Evolutionary conservation across 805 yeast species (phyloP).

Genomic region (Tanozyma kutaoensis): DNA sequence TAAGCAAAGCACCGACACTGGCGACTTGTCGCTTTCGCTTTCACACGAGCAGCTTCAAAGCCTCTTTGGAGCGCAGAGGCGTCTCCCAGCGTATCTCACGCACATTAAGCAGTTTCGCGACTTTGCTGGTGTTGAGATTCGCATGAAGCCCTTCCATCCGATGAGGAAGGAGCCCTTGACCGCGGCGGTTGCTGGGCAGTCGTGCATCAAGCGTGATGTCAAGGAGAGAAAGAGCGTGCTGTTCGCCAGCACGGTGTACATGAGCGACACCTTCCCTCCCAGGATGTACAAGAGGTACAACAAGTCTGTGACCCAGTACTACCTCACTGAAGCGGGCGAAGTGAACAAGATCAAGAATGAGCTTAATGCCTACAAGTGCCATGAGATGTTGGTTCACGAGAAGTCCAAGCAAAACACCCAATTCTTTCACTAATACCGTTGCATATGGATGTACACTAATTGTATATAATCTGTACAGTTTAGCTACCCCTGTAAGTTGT

Average conservation of each 20-base stretch:
- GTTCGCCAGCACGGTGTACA: conserved; percentile 33
- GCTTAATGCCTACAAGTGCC: conserved; percentile 48
- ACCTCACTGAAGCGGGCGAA: conserved; percentile 34
- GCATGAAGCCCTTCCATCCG: conserved; percentile 17
- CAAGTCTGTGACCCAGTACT: conserved; percentile 35
- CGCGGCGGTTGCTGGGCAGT: background rate
- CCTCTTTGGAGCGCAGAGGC: too few relatives aligned
- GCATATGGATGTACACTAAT: too few relatives aligned
- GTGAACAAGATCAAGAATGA: conserved; percentile 49
- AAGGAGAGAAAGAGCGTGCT: conserved; percentile 7
- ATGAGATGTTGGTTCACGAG: conserved; percentile 59
- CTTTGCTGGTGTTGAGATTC: conserved; percentile 15
- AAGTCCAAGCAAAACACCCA: conserved; percentile 50
- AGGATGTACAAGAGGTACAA: conserved; percentile 41
- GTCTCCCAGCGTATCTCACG: conserved; percentile 11
- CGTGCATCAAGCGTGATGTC: background rate
- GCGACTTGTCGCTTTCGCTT: too few relatives aligned
- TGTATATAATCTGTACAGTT: too few relatives aligned
- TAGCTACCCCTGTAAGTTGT: conserved; percentile 83
- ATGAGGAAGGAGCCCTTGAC: conserved; percentile 2
- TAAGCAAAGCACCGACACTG: too few relatives aligned
- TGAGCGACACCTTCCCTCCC: conserved; percentile 41
- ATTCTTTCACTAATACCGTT: conserved; percentile 37
- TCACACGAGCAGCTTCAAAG: too few relatives aligned
- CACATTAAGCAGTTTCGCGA: conserved; percentile 24